phyloP scores from a whole-genome alignment of 768 basidiomycete genomes.

The Mycena galericulata region DNA sequence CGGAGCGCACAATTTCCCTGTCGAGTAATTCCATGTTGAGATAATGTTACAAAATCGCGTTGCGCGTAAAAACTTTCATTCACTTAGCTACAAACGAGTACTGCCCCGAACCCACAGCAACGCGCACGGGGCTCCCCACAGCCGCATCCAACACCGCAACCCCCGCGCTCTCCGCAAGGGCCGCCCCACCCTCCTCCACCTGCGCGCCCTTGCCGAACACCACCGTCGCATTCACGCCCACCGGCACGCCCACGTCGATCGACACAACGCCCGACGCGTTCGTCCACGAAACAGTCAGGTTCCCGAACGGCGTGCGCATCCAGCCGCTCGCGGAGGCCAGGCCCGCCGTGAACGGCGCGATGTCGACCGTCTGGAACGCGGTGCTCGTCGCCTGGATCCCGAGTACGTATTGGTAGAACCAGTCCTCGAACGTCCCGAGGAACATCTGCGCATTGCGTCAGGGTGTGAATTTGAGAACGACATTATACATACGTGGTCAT shows the following conservation, averaged over 20 bases:
- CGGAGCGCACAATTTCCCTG: too few relatives aligned
- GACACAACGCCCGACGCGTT: slow-evolving; percentile 28
- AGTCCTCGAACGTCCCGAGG: slow-evolving; percentile 49
- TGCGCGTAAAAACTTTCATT: too few relatives aligned
- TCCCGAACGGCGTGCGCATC: slow-evolving; percentile 45
- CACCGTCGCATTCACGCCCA: slow-evolving; percentile 42
- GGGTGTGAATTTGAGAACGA: neutral
- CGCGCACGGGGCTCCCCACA: slow-evolving; percentile 1
- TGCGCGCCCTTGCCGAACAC: slow-evolving; percentile 20
- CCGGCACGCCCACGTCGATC: slow-evolving; percentile 38
- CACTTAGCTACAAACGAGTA: slow-evolving; percentile 34
- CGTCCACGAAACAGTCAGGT: slow-evolving; percentile 40
- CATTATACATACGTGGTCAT: slow-evolving; percentile 42
- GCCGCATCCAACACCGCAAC: neutral
- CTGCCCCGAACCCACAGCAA: slow-evolving; percentile 32
- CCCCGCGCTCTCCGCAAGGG: neutral
- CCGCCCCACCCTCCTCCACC: slow-evolving; percentile 31
- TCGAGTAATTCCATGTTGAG: too few relatives aligned
- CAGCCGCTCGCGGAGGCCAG: slow-evolving; percentile 41
- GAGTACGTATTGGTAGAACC: slow-evolving; percentile 44
- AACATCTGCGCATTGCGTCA: slow-evolving; percentile 38
- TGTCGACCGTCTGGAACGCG: slow-evolving; percentile 41
- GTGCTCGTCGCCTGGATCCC: slow-evolving; percentile 41
- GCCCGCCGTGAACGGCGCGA: slow-evolving; percentile 35
- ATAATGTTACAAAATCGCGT: too few relatives aligned